These are phyloP conservation scores for Hericium erinaceus DNA, from an alignment of 768 basidiomycete genomes.

Conservation along the genomic window DNA sequence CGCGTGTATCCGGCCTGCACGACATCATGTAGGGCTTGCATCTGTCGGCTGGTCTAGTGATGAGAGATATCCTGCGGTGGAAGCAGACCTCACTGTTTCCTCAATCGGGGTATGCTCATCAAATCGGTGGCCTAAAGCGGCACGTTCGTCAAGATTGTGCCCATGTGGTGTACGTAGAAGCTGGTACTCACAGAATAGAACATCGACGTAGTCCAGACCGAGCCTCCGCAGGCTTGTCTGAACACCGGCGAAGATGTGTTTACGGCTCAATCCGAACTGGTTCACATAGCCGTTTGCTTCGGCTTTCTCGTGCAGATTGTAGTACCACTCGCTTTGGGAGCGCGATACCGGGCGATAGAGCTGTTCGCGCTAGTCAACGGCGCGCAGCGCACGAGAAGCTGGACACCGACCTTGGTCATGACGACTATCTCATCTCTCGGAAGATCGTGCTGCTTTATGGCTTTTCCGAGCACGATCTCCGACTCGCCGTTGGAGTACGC, in stretches of 20 bases:
- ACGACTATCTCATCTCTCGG: slow-evolving; percentile 25
- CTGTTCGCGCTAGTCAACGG: background rate
- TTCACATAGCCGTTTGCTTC: slow-evolving; percentile 22
- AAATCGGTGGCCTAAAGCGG: slow-evolving; percentile 18
- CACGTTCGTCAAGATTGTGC: background rate
- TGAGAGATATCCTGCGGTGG: too few relatives aligned
- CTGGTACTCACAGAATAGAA: slow-evolving; percentile 31
- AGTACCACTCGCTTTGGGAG: slow-evolving; percentile 11
- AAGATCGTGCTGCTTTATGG: slow-evolving; percentile 24
- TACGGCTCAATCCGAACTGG: slow-evolving; percentile 17
- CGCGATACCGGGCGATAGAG: background rate
- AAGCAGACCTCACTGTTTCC: slow-evolving; percentile 19
- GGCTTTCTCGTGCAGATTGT: slow-evolving; percentile 28
- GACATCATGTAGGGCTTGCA: slow-evolving; percentile 39
- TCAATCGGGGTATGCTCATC: slow-evolving; percentile 31
- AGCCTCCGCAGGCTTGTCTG: slow-evolving; percentile 31
- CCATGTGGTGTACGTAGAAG: too few relatives aligned
- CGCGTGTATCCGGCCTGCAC: slow-evolving; percentile 34
- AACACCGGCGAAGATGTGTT: slow-evolving; percentile 43
- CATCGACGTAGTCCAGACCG: slow-evolving; percentile 37
- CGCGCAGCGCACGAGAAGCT: background rate
- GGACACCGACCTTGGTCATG: background rate
- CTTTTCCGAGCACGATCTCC: slow-evolving; percentile 29
- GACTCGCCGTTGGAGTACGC: slow-evolving; percentile 22
- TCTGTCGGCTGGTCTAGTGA: slow-evolving; percentile 11